Percentiles rank a stretch among this genome's conserved stretches.
Conservation (phyloP, 257 asterid species). For the Solanum commersonii region DNA sequence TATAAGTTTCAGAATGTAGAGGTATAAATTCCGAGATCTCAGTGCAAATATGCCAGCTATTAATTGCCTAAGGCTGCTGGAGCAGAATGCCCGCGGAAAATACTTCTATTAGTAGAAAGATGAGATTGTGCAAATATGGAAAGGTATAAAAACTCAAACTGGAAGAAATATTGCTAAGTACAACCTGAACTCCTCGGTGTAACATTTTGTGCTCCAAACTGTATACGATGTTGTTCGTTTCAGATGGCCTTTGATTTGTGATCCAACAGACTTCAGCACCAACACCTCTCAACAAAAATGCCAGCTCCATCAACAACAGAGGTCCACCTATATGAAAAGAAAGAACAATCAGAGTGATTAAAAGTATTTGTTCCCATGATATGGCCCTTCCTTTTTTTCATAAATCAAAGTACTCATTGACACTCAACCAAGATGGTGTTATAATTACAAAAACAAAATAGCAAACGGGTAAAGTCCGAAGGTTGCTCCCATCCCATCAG, state of each 20-base stretch:
- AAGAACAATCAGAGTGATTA: not conserved
- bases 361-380: not conserved
- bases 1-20: not conserved
- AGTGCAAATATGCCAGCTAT: not conserved
- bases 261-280: constrained; percentile 5
- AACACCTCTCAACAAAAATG: constrained; percentile 1
- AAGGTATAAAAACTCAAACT: not conserved
- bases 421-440: not conserved
- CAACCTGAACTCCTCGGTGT: constrained; percentile 12
- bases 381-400: not conserved
- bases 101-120: not conserved
- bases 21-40: not conserved
- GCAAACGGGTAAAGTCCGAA: not conserved
- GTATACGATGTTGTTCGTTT: constrained; percentile 6
- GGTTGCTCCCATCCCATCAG: not conserved
- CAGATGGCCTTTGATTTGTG: constrained; percentile 7
- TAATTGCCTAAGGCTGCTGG: not conserved
- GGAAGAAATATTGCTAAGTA: not conserved
- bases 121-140: not conserved
- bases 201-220: constrained; percentile 24
- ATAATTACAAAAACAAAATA: not conserved
- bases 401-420: not conserved
- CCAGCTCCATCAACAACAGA: constrained; percentile 5
- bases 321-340: constrained; percentile 5
- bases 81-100: not conserved